Percentiles rank a stretch among this genome's conserved stretches.
These are phyloP conservation scores for Acanthamoeba sp. DNA, from an alignment of 208 protist species.

Conservation along the genomic window DNA sequence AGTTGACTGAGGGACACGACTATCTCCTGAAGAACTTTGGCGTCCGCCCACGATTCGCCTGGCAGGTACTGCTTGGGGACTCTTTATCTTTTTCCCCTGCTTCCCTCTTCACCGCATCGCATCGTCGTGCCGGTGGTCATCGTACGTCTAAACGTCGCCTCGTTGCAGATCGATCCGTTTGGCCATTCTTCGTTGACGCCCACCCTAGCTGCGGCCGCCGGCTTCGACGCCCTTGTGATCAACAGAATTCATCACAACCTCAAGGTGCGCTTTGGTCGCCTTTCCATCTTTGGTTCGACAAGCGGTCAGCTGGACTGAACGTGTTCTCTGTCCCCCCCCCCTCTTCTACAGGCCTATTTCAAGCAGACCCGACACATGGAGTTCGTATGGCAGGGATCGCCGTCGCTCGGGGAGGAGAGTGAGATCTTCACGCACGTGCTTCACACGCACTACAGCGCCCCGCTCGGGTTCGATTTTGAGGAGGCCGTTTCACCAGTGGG, in stretches of 20 bases:
- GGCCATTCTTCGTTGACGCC: conserved; percentile 85
- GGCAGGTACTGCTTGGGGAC: conserved; percentile 80
- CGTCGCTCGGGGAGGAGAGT: conserved; percentile 24
- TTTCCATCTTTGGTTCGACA: background rate
- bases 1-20: conserved; percentile 87
- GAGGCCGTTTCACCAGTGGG: background rate
- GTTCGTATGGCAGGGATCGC: conserved; percentile 87
- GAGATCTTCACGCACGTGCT: conserved; percentile 87
- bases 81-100: too few relatives aligned
- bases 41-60: conserved; percentile 80
- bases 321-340: too few relatives aligned
- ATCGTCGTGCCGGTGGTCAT: too few relatives aligned
- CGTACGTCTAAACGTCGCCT: background rate
- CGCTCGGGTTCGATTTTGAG: conserved; percentile 82
- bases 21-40: conserved; percentile 87
- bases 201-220: conserved; percentile 79
- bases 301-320: background rate
- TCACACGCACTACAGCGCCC: conserved; percentile 87
- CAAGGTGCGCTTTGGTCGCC: conserved; percentile 71
- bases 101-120: too few relatives aligned
- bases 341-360: conserved; percentile 57
- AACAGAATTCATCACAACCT: conserved; percentile 84
- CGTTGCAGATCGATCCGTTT: conserved; percentile 86
- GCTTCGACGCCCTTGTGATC: conserved; percentile 89
- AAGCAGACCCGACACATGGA: conserved; percentile 83